A percentile compares a stretch with the other conserved stretches of the same genome.
phyloP scores from a whole-genome alignment of 768 basidiomycete genomes.

The Leccinum obscurum region DNA sequence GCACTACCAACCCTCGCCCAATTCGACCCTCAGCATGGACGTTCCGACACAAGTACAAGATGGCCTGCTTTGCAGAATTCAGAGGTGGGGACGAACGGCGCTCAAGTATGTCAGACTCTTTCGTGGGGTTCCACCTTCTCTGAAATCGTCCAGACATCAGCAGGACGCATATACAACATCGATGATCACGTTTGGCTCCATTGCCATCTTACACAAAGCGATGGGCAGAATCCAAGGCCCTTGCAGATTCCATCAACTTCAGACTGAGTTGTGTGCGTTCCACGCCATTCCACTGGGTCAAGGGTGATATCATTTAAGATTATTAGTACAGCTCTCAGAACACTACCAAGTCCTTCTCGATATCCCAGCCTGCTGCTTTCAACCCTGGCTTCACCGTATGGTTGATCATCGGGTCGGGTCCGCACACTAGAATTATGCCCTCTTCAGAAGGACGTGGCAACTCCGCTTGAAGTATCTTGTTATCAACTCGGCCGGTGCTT shows the following conservation, averaged over 20 bases:
- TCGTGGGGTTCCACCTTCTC: too few relatives aligned
- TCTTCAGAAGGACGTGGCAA: constrained; percentile 42
- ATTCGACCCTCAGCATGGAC: too few relatives aligned
- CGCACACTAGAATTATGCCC: constrained; percentile 49
- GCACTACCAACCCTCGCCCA: too few relatives aligned
- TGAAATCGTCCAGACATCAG: too few relatives aligned
- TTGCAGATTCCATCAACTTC: constrained; percentile 90
- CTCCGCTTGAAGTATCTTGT: constrained; percentile 38
- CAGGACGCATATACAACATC: constrained; percentile 75
- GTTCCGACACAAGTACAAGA: too few relatives aligned
- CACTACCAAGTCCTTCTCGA: constrained; percentile 33
- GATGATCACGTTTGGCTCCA: constrained; percentile 86
- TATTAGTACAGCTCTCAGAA: constrained; percentile 29
- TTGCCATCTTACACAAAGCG: constrained; percentile 72
- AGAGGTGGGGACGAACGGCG: too few relatives aligned
- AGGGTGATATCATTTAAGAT: not conserved
- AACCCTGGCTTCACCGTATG: constrained; percentile 34
- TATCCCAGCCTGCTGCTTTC: constrained; percentile 37
- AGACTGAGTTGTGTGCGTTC: too few relatives aligned
- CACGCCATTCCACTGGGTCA: not conserved
- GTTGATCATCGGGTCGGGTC: constrained; percentile 45
- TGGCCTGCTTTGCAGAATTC: too few relatives aligned
- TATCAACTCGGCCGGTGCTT: constrained; percentile 42
- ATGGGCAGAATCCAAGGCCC: constrained; percentile 98
- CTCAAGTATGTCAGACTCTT: too few relatives aligned